Evolutionary conservation across 768 basidiomycete genomes (phyloP), one percentile per base, ranked within the genome.

Genomic region (Megacollybia marginata): DNA sequence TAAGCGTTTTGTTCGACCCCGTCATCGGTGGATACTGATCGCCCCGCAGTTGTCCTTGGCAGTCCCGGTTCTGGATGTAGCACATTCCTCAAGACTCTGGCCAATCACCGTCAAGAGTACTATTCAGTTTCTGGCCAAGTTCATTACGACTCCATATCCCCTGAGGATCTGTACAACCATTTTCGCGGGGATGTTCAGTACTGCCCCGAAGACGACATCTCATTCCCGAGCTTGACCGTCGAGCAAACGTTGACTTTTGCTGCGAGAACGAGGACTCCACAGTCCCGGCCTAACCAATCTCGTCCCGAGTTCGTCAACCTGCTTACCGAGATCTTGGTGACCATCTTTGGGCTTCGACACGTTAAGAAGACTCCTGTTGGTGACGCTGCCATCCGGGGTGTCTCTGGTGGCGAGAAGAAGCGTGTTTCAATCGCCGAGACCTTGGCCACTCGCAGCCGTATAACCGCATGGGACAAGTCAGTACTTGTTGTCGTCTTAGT

Each of bases 31-130:
- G 15, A 9, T 9, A n/a, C 33, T 4, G 5, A 12, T 28, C 34
- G 10, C 16, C 20, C 33, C 15, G 44, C 19, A 20, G 86, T 94
- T 13, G 91, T 92, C 10, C 76, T 93, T 20, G 92, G 92, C 19
- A 76, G 89, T 31, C 92, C 92, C 1, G 87, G 87, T 12, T 82
- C 88, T 0, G 92, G 92, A 2, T 94, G 92, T 62, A 82, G 78
- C 28, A 91, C 92, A 0, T 72, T 96, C 45, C 77, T 96, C 48
- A 92, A 92, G 64, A 75, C 77, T 0, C 75, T 95, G 45, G 76
- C 92, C 15, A 92, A 93, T 60, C 80, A 83, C 54, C 78, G 82
- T 1, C 68, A 70, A 3, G 85, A 85, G 52, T 94, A 75, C 57
- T 73, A 88, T 50, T 60, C 68, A 2, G 76, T 94, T 16, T 64